phyloP scores from a whole-genome alignment of 805 yeast species.

The Candida oleophila region DNA sequence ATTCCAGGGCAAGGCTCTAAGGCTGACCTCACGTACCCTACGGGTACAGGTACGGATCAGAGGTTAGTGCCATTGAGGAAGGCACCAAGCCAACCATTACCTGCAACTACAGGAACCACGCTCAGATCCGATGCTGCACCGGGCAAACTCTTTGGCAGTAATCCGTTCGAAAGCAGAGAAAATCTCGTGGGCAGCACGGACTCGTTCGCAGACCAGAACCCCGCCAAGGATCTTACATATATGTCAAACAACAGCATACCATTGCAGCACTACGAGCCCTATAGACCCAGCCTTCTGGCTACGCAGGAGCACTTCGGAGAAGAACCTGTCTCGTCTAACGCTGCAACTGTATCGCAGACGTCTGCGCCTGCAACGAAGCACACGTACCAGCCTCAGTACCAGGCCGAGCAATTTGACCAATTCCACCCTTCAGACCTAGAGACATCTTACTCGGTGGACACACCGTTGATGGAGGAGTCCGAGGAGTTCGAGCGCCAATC shows the following conservation, averaged over 20 bases:
- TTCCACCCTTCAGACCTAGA: background rate
- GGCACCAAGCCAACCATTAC: background rate
- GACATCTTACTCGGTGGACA: background rate
- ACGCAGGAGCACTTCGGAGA: background rate
- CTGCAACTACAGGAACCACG: background rate
- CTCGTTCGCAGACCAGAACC: constrained; percentile 1
- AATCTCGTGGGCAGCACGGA: background rate
- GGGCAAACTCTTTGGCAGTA: background rate
- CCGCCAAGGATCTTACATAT: background rate
- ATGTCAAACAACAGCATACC: background rate
- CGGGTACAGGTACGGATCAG: too few species aligned
- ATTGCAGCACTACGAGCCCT: background rate
- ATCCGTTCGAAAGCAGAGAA: background rate
- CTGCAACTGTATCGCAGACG: background rate
- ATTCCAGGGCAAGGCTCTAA: background rate
- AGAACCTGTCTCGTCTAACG: background rate
- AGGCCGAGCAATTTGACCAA: background rate
- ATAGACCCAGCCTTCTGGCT: background rate
- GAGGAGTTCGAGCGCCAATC: background rate
- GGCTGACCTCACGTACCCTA: background rate
- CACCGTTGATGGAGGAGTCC: background rate
- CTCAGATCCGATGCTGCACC: background rate
- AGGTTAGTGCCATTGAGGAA: background rate
- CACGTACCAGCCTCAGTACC: background rate
- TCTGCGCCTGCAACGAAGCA: background rate